Conservation (phyloP, 192 early-diverging fungal genomes). For the Coemansia aciculifera region DNA sequence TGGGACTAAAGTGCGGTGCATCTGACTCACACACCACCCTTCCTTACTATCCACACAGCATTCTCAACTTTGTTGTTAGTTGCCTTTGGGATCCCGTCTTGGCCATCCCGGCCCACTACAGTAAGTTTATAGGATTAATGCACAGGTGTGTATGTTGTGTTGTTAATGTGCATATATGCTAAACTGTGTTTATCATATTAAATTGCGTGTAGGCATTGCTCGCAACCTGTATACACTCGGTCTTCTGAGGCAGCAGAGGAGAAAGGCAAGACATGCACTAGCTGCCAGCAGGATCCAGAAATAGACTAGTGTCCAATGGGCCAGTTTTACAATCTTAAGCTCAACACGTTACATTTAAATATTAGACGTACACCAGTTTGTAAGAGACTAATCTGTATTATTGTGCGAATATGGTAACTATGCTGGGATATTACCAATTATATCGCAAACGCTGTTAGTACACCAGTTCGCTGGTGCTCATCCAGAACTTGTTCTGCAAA, state of each 20-base stretch:
- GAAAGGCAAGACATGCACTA: constrained; percentile 7
- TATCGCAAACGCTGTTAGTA: background rate
- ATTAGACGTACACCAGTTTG: background rate
- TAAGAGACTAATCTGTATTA: background rate
- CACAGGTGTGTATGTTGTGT: background rate
- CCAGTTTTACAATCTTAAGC: background rate
- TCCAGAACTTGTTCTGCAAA: constrained; percentile 12
- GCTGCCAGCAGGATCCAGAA: background rate
- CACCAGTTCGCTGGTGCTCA: background rate
- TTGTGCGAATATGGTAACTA: background rate
- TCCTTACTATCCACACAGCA: constrained; percentile 41
- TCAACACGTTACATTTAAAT: background rate
- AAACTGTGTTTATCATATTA: background rate
- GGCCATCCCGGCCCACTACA: constrained; percentile 20
- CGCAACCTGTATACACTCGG: constrained; percentile 24
- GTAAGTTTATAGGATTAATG: constrained; percentile 13
- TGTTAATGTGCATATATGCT: background rate
- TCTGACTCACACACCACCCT: constrained; percentile 31
- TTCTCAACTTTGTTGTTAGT: constrained; percentile 31
- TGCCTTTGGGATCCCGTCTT: constrained; percentile 32
- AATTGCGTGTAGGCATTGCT: constrained; percentile 14
- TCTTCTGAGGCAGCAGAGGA: constrained; percentile 19
- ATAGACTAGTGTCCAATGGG: background rate
- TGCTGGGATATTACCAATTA: background rate
- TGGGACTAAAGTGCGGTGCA: constrained; percentile 64